phyloP scores from a whole-genome alignment of 805 yeast species.

The Ascoidea rubescens region DNA sequence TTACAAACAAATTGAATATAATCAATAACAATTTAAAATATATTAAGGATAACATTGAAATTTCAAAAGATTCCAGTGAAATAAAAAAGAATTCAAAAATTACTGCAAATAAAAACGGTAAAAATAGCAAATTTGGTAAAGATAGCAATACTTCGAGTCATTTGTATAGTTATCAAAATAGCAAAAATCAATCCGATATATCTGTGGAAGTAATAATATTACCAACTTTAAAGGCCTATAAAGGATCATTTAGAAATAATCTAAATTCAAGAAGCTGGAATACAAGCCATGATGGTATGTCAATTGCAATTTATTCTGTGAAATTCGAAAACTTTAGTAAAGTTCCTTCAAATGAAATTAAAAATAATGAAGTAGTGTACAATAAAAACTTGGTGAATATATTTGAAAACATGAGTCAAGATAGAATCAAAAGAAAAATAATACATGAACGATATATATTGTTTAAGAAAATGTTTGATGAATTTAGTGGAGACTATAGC shows the following conservation, averaged over 20 bases:
- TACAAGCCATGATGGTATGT: conserved; percentile 64
- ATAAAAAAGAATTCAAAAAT: too few relatives aligned
- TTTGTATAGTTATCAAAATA: conserved; percentile 5
- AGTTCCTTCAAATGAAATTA: conserved; percentile 5
- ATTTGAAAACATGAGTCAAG: conserved; percentile 11
- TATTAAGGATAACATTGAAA: conserved; percentile 11
- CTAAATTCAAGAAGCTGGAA: conserved; percentile 68
- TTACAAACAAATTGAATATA: conserved; percentile 18
- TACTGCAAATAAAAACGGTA: too few relatives aligned
- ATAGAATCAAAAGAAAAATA: conserved; percentile 5
- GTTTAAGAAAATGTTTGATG: background rate
- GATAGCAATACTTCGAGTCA: background rate
- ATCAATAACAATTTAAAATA: conserved; percentile 11
- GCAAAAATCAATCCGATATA: conserved; percentile 18
- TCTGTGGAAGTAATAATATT: conserved; percentile 30
- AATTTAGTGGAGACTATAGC: background rate
- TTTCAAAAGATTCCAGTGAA: background rate
- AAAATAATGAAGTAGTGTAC: conserved; percentile 10
- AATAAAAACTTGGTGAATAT: conserved; percentile 11
- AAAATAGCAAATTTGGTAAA: too few relatives aligned
- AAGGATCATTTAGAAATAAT: conserved; percentile 54
- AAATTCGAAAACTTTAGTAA: conserved; percentile 27
- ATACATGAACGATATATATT: conserved; percentile 4
- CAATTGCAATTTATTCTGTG: conserved; percentile 46
- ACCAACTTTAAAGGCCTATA: conserved; percentile 54